phyloP scores from a whole-genome alignment of 169 alveolate species.

The Babesia caballi region DNA sequence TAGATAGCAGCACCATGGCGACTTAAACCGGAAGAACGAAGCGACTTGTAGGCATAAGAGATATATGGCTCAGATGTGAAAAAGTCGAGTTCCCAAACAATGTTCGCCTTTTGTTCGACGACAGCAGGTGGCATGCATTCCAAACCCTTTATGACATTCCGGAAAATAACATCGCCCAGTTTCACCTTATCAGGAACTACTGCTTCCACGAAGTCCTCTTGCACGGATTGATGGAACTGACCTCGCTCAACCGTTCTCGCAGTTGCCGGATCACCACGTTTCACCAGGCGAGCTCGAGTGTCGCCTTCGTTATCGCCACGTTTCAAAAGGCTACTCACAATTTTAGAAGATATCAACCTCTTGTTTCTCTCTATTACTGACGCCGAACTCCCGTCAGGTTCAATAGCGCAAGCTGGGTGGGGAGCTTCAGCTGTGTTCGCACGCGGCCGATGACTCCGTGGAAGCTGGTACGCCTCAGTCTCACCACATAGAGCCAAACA shows the following conservation, averaged over 20 bases:
- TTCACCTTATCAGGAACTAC: background rate
- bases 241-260: too few relatives aligned
- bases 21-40: background rate
- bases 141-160: constrained; percentile 1
- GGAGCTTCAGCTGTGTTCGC: background rate
- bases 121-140: background rate
- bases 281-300: too few relatives aligned
- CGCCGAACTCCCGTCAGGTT: too few relatives aligned
- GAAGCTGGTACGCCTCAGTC: background rate
- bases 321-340: too few relatives aligned
- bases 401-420: too few relatives aligned
- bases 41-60: constrained; percentile 8
- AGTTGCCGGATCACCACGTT: too few relatives aligned
- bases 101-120: background rate
- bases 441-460: background rate
- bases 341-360: too few relatives aligned
- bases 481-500: background rate
- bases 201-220: too few relatives aligned
- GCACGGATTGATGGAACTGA: too few relatives aligned
- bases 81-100: constrained; percentile 52
- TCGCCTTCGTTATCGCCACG: too few relatives aligned
- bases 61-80: constrained; percentile 33
- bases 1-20: constrained; percentile 8
- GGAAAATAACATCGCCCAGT: background rate
- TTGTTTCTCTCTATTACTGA: too few relatives aligned